Evolutionary conservation across 1,284 basidiomycete species (phyloP).

Genomic region (Leccinum solheimii): DNA sequence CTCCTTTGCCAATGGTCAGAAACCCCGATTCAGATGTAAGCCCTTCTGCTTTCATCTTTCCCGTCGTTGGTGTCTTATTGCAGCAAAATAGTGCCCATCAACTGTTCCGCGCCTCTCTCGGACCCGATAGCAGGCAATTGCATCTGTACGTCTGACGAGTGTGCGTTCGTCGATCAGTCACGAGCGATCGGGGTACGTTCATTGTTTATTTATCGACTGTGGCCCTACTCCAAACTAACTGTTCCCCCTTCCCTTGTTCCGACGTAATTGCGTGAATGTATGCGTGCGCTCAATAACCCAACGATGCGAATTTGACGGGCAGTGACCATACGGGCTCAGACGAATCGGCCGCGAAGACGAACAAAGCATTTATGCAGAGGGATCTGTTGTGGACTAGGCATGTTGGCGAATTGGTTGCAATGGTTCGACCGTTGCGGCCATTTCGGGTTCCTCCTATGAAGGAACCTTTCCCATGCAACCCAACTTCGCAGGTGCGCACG

Average conservation of each 20-base stretch:
- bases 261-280: not conserved
- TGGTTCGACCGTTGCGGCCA: not conserved
- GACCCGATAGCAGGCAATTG: constrained; percentile 69
- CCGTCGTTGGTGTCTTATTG: not conserved
- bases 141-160: constrained; percentile 55
- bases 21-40: constrained; percentile 55
- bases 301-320: constrained; percentile 65
- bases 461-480: not conserved
- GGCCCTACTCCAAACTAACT: not conserved
- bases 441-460: not conserved
- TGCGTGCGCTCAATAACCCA: constrained; percentile 46
- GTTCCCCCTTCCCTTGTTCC: not conserved
- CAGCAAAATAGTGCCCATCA: constrained; percentile 53
- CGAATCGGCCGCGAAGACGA: constrained; percentile 48
- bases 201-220: not conserved
- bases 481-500: not conserved
- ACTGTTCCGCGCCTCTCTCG: constrained; percentile 81
- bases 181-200: constrained; percentile 63
- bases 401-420: not conserved
- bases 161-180: constrained; percentile 63
- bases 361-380: constrained; percentile 34
- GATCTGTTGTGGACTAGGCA: not conserved
- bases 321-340: constrained; percentile 25
- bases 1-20: constrained; percentile 40
- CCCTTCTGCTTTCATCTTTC: not conserved